phyloP scores from a whole-genome alignment of 768 basidiomycete species.

The Mycena polygramma region DNA sequence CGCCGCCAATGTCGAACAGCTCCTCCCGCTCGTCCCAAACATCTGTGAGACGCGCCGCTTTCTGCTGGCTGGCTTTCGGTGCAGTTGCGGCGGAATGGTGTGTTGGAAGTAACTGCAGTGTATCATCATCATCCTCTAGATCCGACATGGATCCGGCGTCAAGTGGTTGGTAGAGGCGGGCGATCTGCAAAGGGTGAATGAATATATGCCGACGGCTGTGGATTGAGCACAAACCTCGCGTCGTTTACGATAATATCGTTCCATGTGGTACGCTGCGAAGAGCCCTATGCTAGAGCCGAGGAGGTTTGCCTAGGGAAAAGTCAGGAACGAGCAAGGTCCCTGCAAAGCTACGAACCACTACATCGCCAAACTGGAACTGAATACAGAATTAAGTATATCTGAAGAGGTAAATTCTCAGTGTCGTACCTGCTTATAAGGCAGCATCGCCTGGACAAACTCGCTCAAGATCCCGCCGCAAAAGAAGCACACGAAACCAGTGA shows the following conservation, averaged over 20 bases:
- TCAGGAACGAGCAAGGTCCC: slow-evolving; percentile 31
- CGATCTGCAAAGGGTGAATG: slow-evolving; percentile 62
- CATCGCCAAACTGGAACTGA: slow-evolving; percentile 73
- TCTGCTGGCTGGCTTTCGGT: slow-evolving; percentile 45
- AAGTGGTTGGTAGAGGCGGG: slow-evolving; percentile 82
- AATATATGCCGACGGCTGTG: background rate
- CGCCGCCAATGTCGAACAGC: slow-evolving; percentile 75
- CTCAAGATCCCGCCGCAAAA: slow-evolving; percentile 86
- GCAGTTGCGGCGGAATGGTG: slow-evolving; percentile 42
- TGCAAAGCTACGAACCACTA: slow-evolving; percentile 63
- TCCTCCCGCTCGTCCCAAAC: slow-evolving; percentile 88
- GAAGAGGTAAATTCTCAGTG: slow-evolving; percentile 42
- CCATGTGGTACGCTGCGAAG: slow-evolving; percentile 73
- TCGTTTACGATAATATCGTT: slow-evolving; percentile 81
- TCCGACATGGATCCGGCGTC: slow-evolving; percentile 65
- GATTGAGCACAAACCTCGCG: slow-evolving; percentile 71
- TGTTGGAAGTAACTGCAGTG: slow-evolving; percentile 70
- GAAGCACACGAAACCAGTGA: slow-evolving; percentile 79
- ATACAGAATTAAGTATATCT: slow-evolving; percentile 61
- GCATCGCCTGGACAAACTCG: slow-evolving; percentile 83
- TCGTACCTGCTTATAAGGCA: slow-evolving; percentile 59
- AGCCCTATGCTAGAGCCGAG: slow-evolving; percentile 80
- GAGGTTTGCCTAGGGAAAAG: slow-evolving; percentile 76
- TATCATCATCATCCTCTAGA: slow-evolving; percentile 66
- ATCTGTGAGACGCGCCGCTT: slow-evolving; percentile 61